Percentiles rank a stretch among this genome's conserved stretches.
phyloP scores from a whole-genome alignment of 768 basidiomycete genomes.

The Calvatia gigantea region DNA sequence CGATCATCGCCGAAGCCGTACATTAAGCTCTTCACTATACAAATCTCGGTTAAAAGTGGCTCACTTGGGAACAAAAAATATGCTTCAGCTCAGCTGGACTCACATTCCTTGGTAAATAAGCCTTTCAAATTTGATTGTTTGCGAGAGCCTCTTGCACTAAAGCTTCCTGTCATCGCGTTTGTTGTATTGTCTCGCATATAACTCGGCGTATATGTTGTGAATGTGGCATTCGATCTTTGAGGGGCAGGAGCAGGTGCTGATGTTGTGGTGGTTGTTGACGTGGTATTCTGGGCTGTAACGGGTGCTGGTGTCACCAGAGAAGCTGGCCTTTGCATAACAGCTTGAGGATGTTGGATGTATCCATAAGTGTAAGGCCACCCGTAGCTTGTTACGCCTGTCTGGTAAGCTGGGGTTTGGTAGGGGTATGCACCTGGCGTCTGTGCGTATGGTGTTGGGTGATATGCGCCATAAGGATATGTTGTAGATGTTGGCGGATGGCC shows the following conservation, averaged over 20 bases:
- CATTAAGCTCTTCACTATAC: constrained; percentile 77
- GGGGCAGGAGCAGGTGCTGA: constrained; percentile 24
- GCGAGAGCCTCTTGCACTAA: constrained; percentile 45
- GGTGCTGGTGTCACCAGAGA: constrained; percentile 19
- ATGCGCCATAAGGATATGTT: constrained; percentile 65
- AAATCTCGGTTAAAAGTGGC: constrained; percentile 13
- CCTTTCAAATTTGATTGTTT: constrained; percentile 72
- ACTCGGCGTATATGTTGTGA: constrained; percentile 55
- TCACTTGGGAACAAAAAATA: background rate
- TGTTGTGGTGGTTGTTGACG: constrained; percentile 25
- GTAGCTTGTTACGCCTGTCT: constrained; percentile 66
- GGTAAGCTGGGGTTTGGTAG: constrained; percentile 47
- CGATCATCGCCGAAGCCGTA: constrained; percentile 93
- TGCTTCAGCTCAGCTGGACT: constrained; percentile 28
- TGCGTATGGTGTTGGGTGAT: constrained; percentile 49
- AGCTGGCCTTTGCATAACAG: constrained; percentile 5
- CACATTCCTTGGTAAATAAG: constrained; percentile 78
- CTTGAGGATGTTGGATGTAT: constrained; percentile 42
- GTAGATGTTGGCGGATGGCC: constrained; percentile 45
- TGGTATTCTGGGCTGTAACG: constrained; percentile 16
- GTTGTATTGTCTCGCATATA: constrained; percentile 47
- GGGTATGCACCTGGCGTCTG: constrained; percentile 48
- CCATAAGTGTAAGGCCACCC: constrained; percentile 72
- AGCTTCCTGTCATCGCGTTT: constrained; percentile 34
- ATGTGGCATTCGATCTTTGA: constrained; percentile 42